These are phyloP conservation scores for Fusarium succisae DNA, from an alignment of 2,329 filamentous ascomycete genomes.

Conservation along the genomic window DNA sequence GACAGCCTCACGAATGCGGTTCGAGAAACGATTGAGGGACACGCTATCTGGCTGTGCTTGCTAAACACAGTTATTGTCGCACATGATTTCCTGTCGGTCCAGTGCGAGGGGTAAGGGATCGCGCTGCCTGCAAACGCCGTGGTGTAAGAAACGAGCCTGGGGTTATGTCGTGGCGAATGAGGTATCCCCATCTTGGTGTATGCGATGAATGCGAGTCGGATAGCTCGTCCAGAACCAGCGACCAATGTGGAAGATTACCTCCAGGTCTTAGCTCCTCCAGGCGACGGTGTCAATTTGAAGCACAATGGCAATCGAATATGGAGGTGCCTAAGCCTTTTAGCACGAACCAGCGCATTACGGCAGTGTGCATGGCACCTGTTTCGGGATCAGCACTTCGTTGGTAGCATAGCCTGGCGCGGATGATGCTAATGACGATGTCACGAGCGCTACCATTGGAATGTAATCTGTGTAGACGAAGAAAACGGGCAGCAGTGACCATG, in stretches of 20 bases:
- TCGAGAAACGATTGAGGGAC: too few relatives aligned
- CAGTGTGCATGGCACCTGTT: neutral
- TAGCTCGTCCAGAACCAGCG: neutral
- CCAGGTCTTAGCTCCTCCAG: neutral
- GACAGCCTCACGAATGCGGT: neutral
- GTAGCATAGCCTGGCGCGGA: too few relatives aligned
- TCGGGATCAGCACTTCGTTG: neutral
- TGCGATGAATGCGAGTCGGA: neutral
- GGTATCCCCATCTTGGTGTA: neutral
- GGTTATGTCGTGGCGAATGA: neutral
- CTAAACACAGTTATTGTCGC: neutral
- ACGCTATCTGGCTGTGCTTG: neutral
- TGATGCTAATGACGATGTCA: neutral
- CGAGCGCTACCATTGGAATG: neutral
- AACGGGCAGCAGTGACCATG: neutral
- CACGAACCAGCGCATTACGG: neutral
- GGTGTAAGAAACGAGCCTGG: neutral
- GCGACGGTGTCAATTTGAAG: neutral
- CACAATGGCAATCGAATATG: neutral
- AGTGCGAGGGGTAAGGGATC: neutral
- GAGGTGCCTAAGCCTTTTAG: neutral
- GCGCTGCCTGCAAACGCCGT: neutral
- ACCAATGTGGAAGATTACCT: neutral
- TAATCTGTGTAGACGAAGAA: too few relatives aligned
- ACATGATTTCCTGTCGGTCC: neutral